Evolutionary conservation across 768 basidiomycete genomes (phyloP).

Genomic region (Collybia mongolica): DNA sequence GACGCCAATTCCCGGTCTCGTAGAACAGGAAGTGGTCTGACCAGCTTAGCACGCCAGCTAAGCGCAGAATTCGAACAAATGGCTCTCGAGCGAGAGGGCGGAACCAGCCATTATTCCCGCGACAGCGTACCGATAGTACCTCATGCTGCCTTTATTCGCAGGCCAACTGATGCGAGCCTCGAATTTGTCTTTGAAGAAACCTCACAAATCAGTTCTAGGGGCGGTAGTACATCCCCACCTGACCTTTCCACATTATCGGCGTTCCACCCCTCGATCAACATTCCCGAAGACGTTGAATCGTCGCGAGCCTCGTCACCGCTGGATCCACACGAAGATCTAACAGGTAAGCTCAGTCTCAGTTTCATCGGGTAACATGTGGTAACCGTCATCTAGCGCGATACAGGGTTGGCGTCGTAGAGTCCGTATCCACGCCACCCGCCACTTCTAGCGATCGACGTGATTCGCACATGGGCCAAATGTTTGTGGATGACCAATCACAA

Average conservation of each 20-base stretch:
- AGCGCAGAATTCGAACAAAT: slow-evolving; percentile 48
- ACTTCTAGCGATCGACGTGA: slow-evolving; percentile 34
- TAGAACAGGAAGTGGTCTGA: slow-evolving; percentile 43
- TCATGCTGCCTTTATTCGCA: slow-evolving; percentile 14
- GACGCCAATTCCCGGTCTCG: slow-evolving; percentile 21
- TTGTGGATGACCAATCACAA: slow-evolving; percentile 10
- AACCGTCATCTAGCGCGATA: slow-evolving; percentile 34
- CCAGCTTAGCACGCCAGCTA: slow-evolving; percentile 49
- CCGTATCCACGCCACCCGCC: slow-evolving; percentile 48
- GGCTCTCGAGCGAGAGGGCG: slow-evolving; percentile 25
- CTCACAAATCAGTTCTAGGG: slow-evolving; percentile 21
- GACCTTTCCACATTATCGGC: slow-evolving; percentile 27
- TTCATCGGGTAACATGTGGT: background rate
- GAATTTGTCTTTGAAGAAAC: slow-evolving; percentile 38
- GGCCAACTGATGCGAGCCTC: slow-evolving; percentile 29
- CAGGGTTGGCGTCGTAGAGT: slow-evolving; percentile 51
- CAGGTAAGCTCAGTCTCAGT: slow-evolving; percentile 27
- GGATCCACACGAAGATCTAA: slow-evolving; percentile 38
- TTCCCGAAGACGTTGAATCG: slow-evolving; percentile 52
- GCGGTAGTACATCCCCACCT: slow-evolving; percentile 9
- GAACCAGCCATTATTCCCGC: slow-evolving; percentile 27
- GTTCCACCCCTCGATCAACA: slow-evolving; percentile 37
- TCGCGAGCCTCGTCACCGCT: slow-evolving; percentile 38
- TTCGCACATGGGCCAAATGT: slow-evolving; percentile 38
- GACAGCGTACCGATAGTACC: slow-evolving; percentile 13